Evolutionary conservation across 169 alveolate genomes (phyloP).

Genomic region (Plasmodium inui): DNA sequence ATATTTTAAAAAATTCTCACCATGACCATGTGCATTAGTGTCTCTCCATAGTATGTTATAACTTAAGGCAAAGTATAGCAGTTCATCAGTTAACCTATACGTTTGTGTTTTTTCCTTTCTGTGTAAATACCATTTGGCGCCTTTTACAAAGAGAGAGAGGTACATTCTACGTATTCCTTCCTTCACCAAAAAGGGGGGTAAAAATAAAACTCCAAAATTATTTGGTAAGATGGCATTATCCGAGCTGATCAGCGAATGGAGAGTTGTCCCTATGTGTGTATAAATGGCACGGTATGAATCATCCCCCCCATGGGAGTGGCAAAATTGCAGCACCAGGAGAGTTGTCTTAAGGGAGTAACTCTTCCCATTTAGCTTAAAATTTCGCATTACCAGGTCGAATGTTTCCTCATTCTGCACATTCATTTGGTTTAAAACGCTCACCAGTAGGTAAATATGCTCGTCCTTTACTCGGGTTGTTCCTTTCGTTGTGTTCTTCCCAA

Average conservation of each 20-base stretch:
- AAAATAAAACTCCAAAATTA: conserved; percentile 38
- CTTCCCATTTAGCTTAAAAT: conserved; percentile 19
- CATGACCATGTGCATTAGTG: background rate
- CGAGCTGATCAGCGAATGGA: background rate
- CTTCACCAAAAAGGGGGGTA: conserved; percentile 36
- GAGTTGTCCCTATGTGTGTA: background rate
- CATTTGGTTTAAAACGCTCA: conserved; percentile 42
- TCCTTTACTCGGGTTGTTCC: background rate
- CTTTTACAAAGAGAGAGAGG: conserved; percentile 19
- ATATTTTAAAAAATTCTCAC: conserved; percentile 12
- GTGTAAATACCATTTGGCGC: conserved; percentile 9
- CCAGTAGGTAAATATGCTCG: conserved; percentile 26
- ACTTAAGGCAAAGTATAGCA: conserved; percentile 24
- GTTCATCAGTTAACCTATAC: conserved; percentile 34
- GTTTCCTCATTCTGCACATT: conserved; percentile 19
- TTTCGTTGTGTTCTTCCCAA: background rate
- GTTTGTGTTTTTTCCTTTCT: conserved; percentile 17
- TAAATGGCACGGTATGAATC: background rate
- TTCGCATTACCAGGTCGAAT: background rate
- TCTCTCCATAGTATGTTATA: conserved; percentile 20
- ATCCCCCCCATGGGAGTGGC: conserved; percentile 5
- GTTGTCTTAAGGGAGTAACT: conserved; percentile 19
- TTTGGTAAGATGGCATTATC: conserved; percentile 9
- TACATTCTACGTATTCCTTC: conserved; percentile 11
- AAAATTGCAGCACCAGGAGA: conserved; percentile 39